Conservation (phyloP, 1,139 yeast species). For the Yamadazyma sp. region DNA sequence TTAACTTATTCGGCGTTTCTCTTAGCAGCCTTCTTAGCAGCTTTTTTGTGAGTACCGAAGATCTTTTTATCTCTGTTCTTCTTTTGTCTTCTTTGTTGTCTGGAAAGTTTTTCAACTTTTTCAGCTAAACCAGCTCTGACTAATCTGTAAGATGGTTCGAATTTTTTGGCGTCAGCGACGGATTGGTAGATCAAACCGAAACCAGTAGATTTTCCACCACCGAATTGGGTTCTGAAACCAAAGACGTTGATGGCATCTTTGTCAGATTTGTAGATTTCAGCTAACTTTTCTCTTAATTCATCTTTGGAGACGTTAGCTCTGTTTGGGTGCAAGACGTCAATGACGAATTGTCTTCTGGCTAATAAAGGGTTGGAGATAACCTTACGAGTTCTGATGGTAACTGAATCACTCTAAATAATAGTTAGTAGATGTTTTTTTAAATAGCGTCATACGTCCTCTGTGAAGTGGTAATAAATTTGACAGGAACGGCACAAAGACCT, state of each 20-base stretch:
- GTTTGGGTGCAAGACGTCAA: constrained; percentile 99
- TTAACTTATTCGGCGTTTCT: constrained; percentile 52
- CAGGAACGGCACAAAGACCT: too few relatives aligned
- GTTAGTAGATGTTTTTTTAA: constrained; percentile 30
- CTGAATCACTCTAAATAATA: constrained; percentile 81
- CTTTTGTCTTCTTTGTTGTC: constrained; percentile 99
- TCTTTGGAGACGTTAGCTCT: constrained; percentile 99
- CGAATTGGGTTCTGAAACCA: constrained; percentile 99
- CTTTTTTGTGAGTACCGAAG: constrained; percentile 97
- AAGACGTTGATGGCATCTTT: constrained; percentile 98
- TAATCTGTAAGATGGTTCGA: constrained; percentile 99
- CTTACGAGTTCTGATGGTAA: constrained; percentile 99
- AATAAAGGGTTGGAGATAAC: constrained; percentile 99
- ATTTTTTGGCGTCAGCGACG: constrained; percentile 95
- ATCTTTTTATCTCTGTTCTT: constrained; percentile 99
- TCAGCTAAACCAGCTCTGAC: constrained; percentile 98
- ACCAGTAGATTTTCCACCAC: constrained; percentile 99
- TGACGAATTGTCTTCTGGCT: constrained; percentile 99
- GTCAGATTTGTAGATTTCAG: constrained; percentile 96
- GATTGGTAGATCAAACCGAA: constrained; percentile 99
- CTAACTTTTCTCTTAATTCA: constrained; percentile 97
- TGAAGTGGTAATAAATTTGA: too few relatives aligned
- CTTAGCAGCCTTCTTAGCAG: constrained; percentile 88
- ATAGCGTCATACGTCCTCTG: too few relatives aligned
- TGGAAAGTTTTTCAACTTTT: constrained; percentile 95